Percentiles rank a stretch among this genome's conserved stretches.
These are phyloP conservation scores for Thoreauomyces humboldtii DNA, from an alignment of 192 early-diverging fungal species.

Conservation along the genomic window DNA sequence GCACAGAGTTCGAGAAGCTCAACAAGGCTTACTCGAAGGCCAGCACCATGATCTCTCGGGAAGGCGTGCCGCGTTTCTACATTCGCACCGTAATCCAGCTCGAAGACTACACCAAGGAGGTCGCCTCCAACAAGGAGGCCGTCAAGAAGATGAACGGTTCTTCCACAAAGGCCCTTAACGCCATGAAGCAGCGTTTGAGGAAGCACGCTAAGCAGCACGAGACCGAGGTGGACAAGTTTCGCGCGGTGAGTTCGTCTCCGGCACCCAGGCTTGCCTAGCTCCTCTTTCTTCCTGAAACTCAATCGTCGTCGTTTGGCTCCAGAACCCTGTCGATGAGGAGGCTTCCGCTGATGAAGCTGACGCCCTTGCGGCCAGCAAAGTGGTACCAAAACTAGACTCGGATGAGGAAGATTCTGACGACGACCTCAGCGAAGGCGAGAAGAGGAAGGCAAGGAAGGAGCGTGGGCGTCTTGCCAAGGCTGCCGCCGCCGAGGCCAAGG, in stretches of 20 bases:
- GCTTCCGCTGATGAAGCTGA: constrained; percentile 47
- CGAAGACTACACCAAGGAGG: constrained; percentile 73
- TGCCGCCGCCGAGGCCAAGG: constrained; percentile 20
- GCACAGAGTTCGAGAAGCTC: constrained; percentile 85
- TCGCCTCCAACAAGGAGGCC: constrained; percentile 64
- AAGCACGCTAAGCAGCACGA: constrained; percentile 82
- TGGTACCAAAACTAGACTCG: constrained; percentile 28
- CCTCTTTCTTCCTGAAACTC: too few species aligned
- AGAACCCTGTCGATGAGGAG: constrained; percentile 53
- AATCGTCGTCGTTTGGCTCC: too few species aligned
- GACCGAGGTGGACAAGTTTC: constrained; percentile 66
- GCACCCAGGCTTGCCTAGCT: too few species aligned
- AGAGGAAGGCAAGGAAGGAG: constrained; percentile 12
- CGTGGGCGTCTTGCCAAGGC: constrained; percentile 13
- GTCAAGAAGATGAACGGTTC: constrained; percentile 83
- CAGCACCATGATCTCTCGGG: constrained; percentile 51
- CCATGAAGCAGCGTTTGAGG: constrained; percentile 90
- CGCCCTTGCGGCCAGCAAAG: constrained; percentile 21
- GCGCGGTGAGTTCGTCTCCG: constrained; percentile 31
- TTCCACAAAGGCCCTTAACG: constrained; percentile 79
- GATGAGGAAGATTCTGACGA: constrained; percentile 54
- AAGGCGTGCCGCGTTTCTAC: constrained; percentile 65
- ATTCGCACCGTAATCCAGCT: constrained; percentile 69
- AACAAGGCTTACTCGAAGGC: constrained; percentile 67
- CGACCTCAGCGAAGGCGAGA: constrained; percentile 43